Conservation (phyloP, 2,329 filamentous ascomycete species). For the Cladophialophora bantiana region DNA sequence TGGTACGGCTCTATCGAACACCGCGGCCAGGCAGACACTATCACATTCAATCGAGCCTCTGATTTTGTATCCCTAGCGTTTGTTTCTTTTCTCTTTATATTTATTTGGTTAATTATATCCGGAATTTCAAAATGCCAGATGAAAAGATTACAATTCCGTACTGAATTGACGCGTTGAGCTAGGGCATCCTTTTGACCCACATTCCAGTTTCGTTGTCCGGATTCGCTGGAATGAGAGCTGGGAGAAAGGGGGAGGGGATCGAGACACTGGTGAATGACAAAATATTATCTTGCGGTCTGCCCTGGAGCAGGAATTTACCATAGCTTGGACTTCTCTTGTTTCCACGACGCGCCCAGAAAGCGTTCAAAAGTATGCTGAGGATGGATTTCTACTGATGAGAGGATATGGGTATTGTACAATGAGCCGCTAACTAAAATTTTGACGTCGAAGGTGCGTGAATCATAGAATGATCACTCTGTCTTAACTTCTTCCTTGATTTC, state of each 20-base stretch:
- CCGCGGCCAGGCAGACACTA: too few relatives aligned
- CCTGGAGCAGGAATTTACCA: neutral
- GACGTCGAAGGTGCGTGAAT: neutral
- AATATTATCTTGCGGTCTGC: neutral
- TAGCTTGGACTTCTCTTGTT: neutral
- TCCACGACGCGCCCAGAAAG: neutral
- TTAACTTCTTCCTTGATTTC: neutral
- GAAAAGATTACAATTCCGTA: too few relatives aligned
- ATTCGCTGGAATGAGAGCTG: neutral
- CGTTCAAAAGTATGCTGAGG: neutral
- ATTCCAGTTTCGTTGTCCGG: neutral
- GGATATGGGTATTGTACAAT: neutral
- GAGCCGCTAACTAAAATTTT: neutral
- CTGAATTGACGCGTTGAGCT: too few relatives aligned
- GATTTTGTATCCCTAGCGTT: too few relatives aligned
- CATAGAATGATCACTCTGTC: neutral
- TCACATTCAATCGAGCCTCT: too few relatives aligned
- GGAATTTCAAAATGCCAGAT: too few relatives aligned
- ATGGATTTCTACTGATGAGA: neutral
- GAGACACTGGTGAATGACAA: neutral
- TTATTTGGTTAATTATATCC: too few relatives aligned
- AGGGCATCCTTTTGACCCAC: too few relatives aligned
- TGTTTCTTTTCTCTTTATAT: too few relatives aligned
- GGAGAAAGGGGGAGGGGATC: neutral
- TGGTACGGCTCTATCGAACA: too few relatives aligned